These are phyloP conservation scores for Lipomyces yarrowii DNA, from an alignment of 1,139 yeast genomes.

Conservation along the genomic window DNA sequence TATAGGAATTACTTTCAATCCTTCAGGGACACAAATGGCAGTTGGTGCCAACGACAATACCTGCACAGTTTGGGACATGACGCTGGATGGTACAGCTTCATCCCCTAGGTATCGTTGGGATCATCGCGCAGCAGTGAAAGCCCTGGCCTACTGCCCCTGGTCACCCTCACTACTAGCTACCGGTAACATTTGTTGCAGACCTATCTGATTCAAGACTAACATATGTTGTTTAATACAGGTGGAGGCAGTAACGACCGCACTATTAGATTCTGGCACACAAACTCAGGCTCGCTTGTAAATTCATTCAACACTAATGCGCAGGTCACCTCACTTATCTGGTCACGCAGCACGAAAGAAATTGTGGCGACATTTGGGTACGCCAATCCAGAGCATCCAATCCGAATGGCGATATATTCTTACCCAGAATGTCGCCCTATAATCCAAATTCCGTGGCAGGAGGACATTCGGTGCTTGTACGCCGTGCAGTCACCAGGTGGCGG, in stretches of 20 bases:
- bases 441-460: constrained; percentile 55
- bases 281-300: constrained; percentile 67
- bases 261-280: constrained; percentile 80
- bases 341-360: constrained; percentile 60
- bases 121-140: constrained; percentile 54
- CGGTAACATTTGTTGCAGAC: constrained; percentile 38
- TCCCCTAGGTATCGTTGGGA: constrained; percentile 35
- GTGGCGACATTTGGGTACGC: constrained; percentile 84
- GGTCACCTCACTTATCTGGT: constrained; percentile 80
- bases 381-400: constrained; percentile 50
- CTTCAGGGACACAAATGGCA: constrained; percentile 38
- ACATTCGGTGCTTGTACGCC: constrained; percentile 65
- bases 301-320: constrained; percentile 66
- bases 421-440: constrained; percentile 59
- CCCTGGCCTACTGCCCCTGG: constrained; percentile 73
- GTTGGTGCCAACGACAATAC: constrained; percentile 43
- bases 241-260: constrained; percentile 93
- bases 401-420: constrained; percentile 62
- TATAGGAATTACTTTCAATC: constrained; percentile 42
- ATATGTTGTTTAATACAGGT: constrained; percentile 65
- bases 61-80: constrained; percentile 41
- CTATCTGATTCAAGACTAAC: neutral
- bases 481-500: constrained; percentile 55
- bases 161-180: constrained; percentile 64
- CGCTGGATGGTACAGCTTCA: constrained; percentile 26